Evolutionary conservation across 805 yeast genomes (phyloP), one percentile per base, ranked within the genome.

Genomic region (Myxozyma melibiosi): DNA sequence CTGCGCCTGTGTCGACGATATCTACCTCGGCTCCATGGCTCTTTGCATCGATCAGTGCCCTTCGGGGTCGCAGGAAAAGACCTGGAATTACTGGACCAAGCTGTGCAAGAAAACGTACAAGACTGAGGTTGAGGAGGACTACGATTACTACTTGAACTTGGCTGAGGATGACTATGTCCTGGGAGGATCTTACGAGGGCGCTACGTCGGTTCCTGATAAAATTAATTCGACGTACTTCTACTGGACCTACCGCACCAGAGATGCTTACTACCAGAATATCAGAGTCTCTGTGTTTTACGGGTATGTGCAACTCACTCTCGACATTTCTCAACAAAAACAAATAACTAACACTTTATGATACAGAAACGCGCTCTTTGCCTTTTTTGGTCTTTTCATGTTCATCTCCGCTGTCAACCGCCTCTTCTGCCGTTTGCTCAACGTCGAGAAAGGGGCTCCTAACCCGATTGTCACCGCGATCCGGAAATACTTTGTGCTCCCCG

Each of bases 401-500:
- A 14, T 14, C 22, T 37, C 40, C 14, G 40, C n/a, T 8, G 40
- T n/a, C 16, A 37, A 37, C 40, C 16, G 8, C 40, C n/a, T n/a
- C n/a, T 37, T 7, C 14, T 14, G 7, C 20, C 40, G 14, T 7
- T 8, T 8, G 22, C 6, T 27, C 30, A 7, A 7, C 45, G 7
- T 37, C 30, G 7, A 7, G n/a, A 18, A 16, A 11, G 31, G 31
- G 9, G 16, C 7, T 7, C 16, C 28, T 13, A 41, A 41, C 45
- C n/a, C 33, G n/a, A 8, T 20, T n/a, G 30, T 41, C 7, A 24
- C 45, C 14, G 7, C 8, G 31, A 8, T 41, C 30, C 57, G 71
- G 37, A 57, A 61, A 37, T 45, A 58, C 44, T 31, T 69, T n/a
- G 53, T 61, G 6, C 38, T 70, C 22, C 73, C 75, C 1, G 67